Conservation (phyloP, 768 basidiomycete genomes). For the Melanogaster broomeanus region DNA sequence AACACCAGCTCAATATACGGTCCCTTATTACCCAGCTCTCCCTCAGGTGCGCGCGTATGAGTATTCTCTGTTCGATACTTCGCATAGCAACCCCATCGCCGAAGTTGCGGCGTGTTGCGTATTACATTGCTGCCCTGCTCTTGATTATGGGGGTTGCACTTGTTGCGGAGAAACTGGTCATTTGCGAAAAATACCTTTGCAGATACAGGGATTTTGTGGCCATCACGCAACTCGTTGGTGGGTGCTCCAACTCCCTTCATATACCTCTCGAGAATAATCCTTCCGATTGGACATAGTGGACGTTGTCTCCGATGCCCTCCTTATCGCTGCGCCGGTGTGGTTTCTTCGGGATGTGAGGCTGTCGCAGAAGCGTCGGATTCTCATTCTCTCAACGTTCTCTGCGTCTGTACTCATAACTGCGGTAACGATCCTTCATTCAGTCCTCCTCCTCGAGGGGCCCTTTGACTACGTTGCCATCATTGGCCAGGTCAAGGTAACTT, state of each 20-base stretch:
- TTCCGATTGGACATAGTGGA: conserved; percentile 23
- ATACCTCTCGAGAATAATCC: not conserved
- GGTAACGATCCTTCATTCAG: conserved; percentile 23
- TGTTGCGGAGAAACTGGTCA: conserved; percentile 17
- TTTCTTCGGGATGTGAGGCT: conserved; percentile 21
- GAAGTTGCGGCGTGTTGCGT: conserved; percentile 11
- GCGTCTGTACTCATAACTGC: conserved; percentile 21
- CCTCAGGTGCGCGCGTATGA: conserved; percentile 27
- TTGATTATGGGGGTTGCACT: conserved; percentile 14
- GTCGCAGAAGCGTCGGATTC: conserved; percentile 13
- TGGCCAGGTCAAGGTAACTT: conserved; percentile 27
- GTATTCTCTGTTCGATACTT: conserved; percentile 26
- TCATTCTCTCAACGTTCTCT: conserved; percentile 22
- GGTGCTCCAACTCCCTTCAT: conserved; percentile 1
- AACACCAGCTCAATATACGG: not conserved
- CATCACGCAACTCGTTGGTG: conserved; percentile 25
- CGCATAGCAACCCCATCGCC: conserved; percentile 18
- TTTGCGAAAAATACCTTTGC: conserved; percentile 9
- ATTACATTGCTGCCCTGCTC: conserved; percentile 17
- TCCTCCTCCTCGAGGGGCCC: conserved; percentile 15
- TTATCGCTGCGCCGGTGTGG: conserved; percentile 16
- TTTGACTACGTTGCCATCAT: conserved; percentile 8
- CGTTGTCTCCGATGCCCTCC: conserved; percentile 17
- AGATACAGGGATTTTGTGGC: not conserved
- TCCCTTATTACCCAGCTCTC: not conserved